A percentile compares a stretch with the other conserved stretches of the same genome.
phyloP scores from a whole-genome alignment of 139 green algal species.

The Zygnema circumcarinatum region DNA sequence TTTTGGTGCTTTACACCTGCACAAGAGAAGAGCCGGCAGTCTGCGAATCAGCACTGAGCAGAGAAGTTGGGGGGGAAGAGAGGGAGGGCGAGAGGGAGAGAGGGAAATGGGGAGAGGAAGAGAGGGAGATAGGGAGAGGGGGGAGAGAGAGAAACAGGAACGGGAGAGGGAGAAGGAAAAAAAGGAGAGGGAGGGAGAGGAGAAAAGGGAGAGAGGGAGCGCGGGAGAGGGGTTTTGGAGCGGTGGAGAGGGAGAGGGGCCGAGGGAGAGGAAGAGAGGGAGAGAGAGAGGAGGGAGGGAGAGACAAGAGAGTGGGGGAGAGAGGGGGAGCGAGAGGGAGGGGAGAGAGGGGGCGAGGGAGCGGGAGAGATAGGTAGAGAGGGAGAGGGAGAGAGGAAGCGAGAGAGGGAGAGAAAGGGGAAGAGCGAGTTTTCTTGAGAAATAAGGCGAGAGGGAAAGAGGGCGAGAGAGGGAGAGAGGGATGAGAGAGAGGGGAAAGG shows the following conservation, averaged over 20 bases:
- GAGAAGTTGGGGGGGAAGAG: neutral
- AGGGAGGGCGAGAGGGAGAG: neutral
- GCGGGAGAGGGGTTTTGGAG: neutral
- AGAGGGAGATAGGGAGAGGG: neutral
- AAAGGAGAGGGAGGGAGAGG: constrained; percentile 5
- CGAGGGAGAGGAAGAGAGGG: neutral
- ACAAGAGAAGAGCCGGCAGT: too few relatives aligned
- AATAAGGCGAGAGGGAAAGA: neutral
- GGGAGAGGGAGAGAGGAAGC: neutral
- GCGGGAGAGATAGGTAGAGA: too few relatives aligned
- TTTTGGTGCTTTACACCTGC: too few relatives aligned
- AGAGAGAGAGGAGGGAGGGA: neutral
- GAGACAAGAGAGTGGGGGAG: neutral
- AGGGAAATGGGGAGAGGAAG: neutral
- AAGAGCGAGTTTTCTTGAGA: neutral
- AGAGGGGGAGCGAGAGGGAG: neutral
- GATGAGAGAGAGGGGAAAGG: neutral
- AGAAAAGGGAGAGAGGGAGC: neutral
- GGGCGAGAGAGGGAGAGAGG: neutral
- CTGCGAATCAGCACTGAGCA: too few relatives aligned
- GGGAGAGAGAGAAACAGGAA: neutral
- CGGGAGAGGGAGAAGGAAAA: neutral
- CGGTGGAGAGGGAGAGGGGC: constrained; percentile 3
- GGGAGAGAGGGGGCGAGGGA: neutral
- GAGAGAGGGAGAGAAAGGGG: neutral